A percentile compares a stretch with the other conserved stretches of the same genome.
phyloP scores from a whole-genome alignment of 1,284 basidiomycete species.

The Pascua guehoae region DNA sequence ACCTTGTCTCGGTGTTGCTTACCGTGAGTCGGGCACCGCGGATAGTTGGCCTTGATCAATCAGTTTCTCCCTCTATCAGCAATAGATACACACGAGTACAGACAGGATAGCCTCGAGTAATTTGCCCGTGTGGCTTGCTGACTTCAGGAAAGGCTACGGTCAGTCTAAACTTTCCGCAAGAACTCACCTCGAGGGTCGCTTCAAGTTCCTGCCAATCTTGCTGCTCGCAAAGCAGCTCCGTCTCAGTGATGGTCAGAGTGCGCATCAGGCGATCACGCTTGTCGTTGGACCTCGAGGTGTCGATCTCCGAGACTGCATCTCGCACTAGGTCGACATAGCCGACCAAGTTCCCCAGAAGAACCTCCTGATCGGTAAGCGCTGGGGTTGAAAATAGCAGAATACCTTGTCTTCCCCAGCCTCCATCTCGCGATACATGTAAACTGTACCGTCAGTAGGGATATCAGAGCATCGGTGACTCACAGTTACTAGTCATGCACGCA shows the following conservation, averaged over 20 bases:
- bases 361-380: background rate
- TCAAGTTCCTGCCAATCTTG: constrained; percentile 4
- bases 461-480: background rate
- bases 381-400: background rate
- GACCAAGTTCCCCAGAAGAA: background rate
- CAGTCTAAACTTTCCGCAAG: background rate
- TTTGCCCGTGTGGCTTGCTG: background rate
- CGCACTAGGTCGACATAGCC: background rate
- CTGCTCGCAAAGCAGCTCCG: constrained; percentile 11
- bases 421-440: constrained; percentile 5
- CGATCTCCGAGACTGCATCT: background rate
- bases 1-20: background rate
- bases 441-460: background rate
- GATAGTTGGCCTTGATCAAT: background rate
- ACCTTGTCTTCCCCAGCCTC: constrained; percentile 7
- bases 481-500: constrained; percentile 5
- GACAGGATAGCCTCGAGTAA: constrained; percentile 1
- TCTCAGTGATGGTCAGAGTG: constrained; percentile 3
- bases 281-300: background rate
- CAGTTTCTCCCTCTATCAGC: background rate
- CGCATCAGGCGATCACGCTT: background rate
- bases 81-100: constrained; percentile 4
- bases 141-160: background rate
- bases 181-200: background rate
- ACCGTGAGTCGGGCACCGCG: background rate